These are phyloP conservation scores for Phaeosphaeriaceae sp. DNA, from an alignment of 2,329 filamentous ascomycete species.

Conservation along the genomic window DNA sequence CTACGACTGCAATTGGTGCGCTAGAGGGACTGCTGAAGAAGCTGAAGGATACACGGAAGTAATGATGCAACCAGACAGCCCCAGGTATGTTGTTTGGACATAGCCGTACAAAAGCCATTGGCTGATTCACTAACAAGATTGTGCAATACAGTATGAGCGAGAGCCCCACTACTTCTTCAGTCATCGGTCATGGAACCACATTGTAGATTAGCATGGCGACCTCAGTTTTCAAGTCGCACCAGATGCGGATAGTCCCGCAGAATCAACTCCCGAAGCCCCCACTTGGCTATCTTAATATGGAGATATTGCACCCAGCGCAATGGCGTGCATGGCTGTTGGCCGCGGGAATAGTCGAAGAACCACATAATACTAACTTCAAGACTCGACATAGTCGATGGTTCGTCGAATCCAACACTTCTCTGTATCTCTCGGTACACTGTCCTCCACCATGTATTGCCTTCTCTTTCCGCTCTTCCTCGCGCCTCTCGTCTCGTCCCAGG, in stretches of 20 bases:
- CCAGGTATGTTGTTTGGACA: not conserved
- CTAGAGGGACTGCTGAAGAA: not conserved
- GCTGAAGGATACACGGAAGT: not conserved
- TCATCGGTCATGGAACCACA: not conserved
- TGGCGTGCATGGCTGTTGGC: not conserved
- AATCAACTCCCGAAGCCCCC: slow-evolving; percentile 5
- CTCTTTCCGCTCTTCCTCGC: not conserved
- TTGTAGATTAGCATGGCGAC: not conserved
- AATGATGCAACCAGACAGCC: not conserved
- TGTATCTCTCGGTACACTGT: not conserved
- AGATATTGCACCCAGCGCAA: not conserved
- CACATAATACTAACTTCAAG: not conserved
- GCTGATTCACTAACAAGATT: not conserved
- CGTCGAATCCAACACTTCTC: not conserved
- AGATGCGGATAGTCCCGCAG: not conserved
- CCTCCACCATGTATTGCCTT: not conserved
- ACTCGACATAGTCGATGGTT: not conserved
- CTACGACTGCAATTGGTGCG: too few relatives aligned
- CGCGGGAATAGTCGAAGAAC: not conserved
- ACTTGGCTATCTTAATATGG: not conserved
- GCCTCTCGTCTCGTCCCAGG: not conserved
- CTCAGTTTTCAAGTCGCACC: not conserved
- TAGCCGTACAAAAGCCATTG: not conserved
- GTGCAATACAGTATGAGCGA: not conserved
- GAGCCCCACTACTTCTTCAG: not conserved